These are phyloP conservation scores for Blastobotrys capitulatus DNA, from an alignment of 1,139 yeast species.

Conservation along the genomic window DNA sequence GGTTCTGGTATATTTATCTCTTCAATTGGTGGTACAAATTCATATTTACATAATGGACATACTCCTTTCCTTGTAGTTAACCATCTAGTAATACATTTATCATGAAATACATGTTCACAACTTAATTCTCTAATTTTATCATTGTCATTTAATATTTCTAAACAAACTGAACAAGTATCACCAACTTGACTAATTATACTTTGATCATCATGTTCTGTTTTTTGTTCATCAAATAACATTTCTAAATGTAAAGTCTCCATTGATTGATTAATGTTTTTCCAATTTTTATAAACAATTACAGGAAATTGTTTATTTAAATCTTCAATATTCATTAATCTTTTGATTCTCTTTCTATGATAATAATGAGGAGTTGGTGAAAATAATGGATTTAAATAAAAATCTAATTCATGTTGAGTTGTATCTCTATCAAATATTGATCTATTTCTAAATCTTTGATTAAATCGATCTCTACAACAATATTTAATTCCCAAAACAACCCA, in stretches of 20 bases:
- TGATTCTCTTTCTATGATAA: slow-evolving; percentile 15
- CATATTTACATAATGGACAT: slow-evolving; percentile 72
- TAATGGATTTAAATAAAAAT: slow-evolving; percentile 21
- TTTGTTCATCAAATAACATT: too few species aligned
- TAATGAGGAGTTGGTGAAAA: neutral
- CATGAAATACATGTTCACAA: slow-evolving; percentile 81
- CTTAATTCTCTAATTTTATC: slow-evolving; percentile 66
- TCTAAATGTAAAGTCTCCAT: too few species aligned
- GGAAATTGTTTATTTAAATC: slow-evolving; percentile 69
- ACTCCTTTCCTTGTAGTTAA: slow-evolving; percentile 67
- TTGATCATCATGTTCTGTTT: too few species aligned
- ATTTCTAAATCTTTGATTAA: slow-evolving; percentile 3
- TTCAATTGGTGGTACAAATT: slow-evolving; percentile 20
- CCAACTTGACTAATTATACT: neutral
- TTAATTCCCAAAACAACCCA: slow-evolving; percentile 36
- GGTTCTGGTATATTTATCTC: neutral
- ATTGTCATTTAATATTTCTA: slow-evolving; percentile 58
- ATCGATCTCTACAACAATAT: slow-evolving; percentile 31
- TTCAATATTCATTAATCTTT: slow-evolving; percentile 41
- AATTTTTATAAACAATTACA: slow-evolving; percentile 45
- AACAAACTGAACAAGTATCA: slow-evolving; percentile 64
- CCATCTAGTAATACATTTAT: slow-evolving; percentile 79
- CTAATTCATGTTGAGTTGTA: slow-evolving; percentile 13
- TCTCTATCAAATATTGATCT: too few species aligned
- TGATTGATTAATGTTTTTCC: slow-evolving; percentile 14